Conservation (phyloP, 768 basidiomycete genomes). For the Candolleomyces efflorescens region DNA sequence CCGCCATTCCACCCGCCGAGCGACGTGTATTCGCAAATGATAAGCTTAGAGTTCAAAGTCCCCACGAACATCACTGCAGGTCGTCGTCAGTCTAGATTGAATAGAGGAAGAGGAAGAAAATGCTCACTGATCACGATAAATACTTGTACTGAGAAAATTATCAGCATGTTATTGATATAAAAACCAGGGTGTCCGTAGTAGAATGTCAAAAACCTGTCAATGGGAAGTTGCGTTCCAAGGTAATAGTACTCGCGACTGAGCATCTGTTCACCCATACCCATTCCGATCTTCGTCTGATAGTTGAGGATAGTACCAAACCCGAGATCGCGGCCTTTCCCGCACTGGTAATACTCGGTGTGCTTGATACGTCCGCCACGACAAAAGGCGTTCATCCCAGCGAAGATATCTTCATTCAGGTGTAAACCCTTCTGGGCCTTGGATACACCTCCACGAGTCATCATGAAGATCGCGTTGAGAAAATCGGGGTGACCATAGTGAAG, state of each 20-base stretch:
- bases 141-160: constrained; percentile 94
- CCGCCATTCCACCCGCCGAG: constrained; percentile 70
- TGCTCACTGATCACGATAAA: constrained; percentile 85
- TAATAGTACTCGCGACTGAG: constrained; percentile 99
- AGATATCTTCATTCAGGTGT: constrained; percentile 99
- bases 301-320: constrained; percentile 99
- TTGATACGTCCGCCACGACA: constrained; percentile 97
- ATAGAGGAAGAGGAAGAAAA: neutral
- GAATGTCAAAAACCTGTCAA: constrained; percentile 98
- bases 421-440: constrained; percentile 99
- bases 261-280: constrained; percentile 99
- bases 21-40: constrained; percentile 75
- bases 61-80: constrained; percentile 87
- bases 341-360: constrained; percentile 99
- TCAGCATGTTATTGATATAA: constrained; percentile 99
- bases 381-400: constrained; percentile 98
- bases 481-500: constrained; percentile 99
- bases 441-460: constrained; percentile 97
- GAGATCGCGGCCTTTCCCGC: constrained; percentile 97
- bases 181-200: constrained; percentile 99
- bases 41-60: constrained; percentile 78
- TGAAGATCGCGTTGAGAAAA: constrained; percentile 96
- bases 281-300: constrained; percentile 99
- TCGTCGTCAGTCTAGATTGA: constrained; percentile 14
- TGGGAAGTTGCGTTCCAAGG: constrained; percentile 93